Evolutionary conservation across 768 basidiomycete genomes (phyloP), one percentile per base, ranked within the genome.

Genomic region (Clitopilus passeckerianus): DNA sequence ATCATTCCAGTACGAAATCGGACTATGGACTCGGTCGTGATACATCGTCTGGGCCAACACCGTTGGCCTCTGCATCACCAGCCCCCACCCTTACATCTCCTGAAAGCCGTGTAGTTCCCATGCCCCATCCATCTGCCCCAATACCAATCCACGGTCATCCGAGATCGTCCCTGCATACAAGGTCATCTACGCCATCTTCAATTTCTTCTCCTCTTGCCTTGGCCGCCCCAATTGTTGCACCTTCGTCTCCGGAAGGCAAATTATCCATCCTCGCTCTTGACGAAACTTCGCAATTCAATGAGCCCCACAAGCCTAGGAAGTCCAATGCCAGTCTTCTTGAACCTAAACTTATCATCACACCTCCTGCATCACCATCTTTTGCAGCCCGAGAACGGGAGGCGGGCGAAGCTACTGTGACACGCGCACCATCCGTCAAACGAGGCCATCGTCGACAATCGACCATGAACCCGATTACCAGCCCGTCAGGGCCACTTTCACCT

Each of bases 121-220:
- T 65, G 34, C 65, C 70, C 22, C 60, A 67, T 30, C 68, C 72
- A 12, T 65, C 67, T n/a, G 62, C 72, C 56, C 61, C 70, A 12
- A 68, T 69, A 34, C 66, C 72, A 18, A 70, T 68, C 43, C 46
- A 50, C 20, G 46, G 46, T 18, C 46, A 50, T 53, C 60, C 75
- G 14, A 77, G 80, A 50, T 80, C 80, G 60, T 71, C 75, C 64
- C 74, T 90, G 61, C 83, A 87, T 56, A 92, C 91, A 8, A 81
- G 92, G 54, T 92, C 92, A 6, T 93, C 91, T 9, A 94, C 92
- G 0, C 92, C 92, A 15, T 93, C 92, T 1, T 94, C 92, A 16
- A 83, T 93, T 56, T 93, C 92, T 22, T 94, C 92, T 12, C 92
- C 92, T 58, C 79, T 94, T 43, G 92, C 92, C 24, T 79, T 93